Evolutionary conservation across 129 eudicot genomes (phyloP), one percentile per base, ranked within the genome.

Genomic region (Lactuca saligna): DNA sequence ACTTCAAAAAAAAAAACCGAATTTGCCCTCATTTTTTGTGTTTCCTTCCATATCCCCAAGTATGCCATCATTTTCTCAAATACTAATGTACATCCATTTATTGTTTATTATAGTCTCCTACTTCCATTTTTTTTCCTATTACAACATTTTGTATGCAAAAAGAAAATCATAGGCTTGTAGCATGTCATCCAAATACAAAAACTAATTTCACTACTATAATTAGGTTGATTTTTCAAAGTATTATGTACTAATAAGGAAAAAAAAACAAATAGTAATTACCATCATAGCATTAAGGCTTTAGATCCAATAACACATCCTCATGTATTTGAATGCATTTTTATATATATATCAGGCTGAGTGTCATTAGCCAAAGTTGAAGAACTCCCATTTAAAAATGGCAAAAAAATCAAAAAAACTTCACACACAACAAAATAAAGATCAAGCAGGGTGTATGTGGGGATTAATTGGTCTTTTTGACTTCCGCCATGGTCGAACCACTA

Each of bases 381-480:
- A 54, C 25, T 38, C 38, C 10, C 32, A 53, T 42, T 54, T 67
- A 76, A 61, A 12, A 49, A 93, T 93, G 98, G 88, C 88, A 29
- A 93, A 85, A 84, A 86, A 75, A 83, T 82, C 95, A 48, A 83
- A 81, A 70, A 82, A 82, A 68, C 91, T 72, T 15, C 78, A 56
- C 44, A 61, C 66, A 3, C 78, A 81, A 60, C 75, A 72, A 17
- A 87, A 85, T 37, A 88, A 77, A 66, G 85, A 82, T 74, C 90
- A 83, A 8, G 85, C 91, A 32, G 96, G 98, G 29, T 93, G 98
- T 71, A 89, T 93, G 72, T 81, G 78, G 81, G 89, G 98, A 54
- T 75, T 93, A 73, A 87, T 93, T 61, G 81, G 82, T 56, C 73
- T 93, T 2, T 87, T 93, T 70, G 91, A 92, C 78, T 88, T 86